Base-by-base conservation (phyloP, 306 rosid species). In the Fragaria ananassa region DNA sequence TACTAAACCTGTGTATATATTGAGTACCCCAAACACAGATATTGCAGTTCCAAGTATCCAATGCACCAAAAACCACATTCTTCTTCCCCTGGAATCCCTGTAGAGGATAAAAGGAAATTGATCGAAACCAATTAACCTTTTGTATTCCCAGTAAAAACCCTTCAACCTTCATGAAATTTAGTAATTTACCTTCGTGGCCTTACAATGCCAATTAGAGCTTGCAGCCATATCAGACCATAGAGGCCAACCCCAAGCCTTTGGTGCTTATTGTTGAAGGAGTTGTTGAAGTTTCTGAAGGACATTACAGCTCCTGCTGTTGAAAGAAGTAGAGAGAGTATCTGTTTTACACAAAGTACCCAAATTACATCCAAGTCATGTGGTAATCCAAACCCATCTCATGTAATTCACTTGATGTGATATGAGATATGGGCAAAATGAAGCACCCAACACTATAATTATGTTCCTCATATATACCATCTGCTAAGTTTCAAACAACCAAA, bases 221-320 rank as follows among this genome's bases (percentile, higher is more conserved):
- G 97, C 54, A 90, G 74, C 97, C 97, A 93, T 72, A 93, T 86
- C 17, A 91, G 62, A 42, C 89, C 96, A 83, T 93, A 91, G 8
- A 93, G 82, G 77, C 88, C 87, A 31, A 93, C 79, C 27, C 98
- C 98, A 82, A 93, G 74, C 81, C 97, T 90, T 85, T 93, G 96
- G 81, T 93, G 98, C 78, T 77, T 87, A 57, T 93, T 93, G 86
- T 91, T 89, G 87, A 93, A 93, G 50, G 85, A 81, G 77, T 90
- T 93, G 89, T 86, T 90, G 89, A 93, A 91, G 84, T 87, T 86
- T 84, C 86, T 90, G 76, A 93, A 85, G 35, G 98, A 93, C 91
- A 93, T 79, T 65, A 93, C 88, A 81, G 94, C 98, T 73, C 93
- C 98, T 71, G 81, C 83, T 78, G 98, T 93, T 66, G 89, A 89